These are phyloP conservation scores for Chrysopogon serrulatus DNA, from an alignment of 176 grass and related monocot species.

Conservation along the genomic window DNA sequence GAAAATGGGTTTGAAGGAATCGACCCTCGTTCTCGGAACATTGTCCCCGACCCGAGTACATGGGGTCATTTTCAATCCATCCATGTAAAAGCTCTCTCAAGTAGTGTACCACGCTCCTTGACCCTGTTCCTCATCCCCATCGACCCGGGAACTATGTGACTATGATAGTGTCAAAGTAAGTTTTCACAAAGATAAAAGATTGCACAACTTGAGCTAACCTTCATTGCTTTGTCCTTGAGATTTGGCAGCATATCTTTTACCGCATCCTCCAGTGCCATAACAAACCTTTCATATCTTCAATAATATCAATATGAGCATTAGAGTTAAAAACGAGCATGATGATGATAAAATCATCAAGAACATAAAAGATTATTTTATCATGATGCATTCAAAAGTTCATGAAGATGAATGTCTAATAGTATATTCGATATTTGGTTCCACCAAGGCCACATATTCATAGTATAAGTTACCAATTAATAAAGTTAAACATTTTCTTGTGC, in stretches of 20 bases:
- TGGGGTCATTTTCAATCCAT: background rate
- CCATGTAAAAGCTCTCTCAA: background rate
- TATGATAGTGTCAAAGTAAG: background rate
- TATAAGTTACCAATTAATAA: background rate
- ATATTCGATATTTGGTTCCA: background rate
- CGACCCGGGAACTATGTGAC: background rate
- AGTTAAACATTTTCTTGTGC: background rate
- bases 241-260: slow-evolving; percentile 95
- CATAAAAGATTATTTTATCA: background rate
- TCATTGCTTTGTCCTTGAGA: slow-evolving; percentile 98
- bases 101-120: background rate
- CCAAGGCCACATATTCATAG: background rate
- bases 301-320: slow-evolving; percentile 13
- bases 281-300: slow-evolving; percentile 91
- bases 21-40: background rate
- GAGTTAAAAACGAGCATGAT: background rate
- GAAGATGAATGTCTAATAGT: background rate
- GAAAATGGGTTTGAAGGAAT: background rate
- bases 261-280: slow-evolving; percentile 84
- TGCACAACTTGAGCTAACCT: slow-evolving; percentile 47
- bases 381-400: background rate
- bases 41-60: background rate
- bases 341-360: background rate
- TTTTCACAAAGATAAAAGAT: slow-evolving; percentile 22
- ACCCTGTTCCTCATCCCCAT: background rate